phyloP scores from a whole-genome alignment of 2,329 filamentous ascomycete genomes.

The Cercospora janseana region DNA sequence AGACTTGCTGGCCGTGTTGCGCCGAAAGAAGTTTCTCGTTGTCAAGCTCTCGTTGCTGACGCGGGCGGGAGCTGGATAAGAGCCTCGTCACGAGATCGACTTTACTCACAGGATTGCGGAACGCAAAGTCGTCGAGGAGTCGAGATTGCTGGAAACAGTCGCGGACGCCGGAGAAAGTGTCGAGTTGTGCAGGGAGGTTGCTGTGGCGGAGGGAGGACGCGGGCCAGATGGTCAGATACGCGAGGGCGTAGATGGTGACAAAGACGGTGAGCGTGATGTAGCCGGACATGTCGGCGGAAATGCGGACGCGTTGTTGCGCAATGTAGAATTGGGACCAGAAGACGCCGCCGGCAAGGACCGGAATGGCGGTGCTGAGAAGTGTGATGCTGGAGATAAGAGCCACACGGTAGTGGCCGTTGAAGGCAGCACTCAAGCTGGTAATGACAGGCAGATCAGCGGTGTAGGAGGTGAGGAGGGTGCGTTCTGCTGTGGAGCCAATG shows the following conservation, averaged over 20 bases:
- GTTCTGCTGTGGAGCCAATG: slow-evolving; percentile 61
- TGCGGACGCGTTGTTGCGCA: slow-evolving; percentile 52
- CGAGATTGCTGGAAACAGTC: slow-evolving; percentile 73
- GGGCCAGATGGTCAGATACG: slow-evolving; percentile 69
- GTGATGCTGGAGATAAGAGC: slow-evolving; percentile 61
- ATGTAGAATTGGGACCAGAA: slow-evolving; percentile 70
- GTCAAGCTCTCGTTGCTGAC: slow-evolving; percentile 16
- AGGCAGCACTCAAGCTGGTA: slow-evolving; percentile 56
- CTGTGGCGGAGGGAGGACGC: slow-evolving; percentile 44
- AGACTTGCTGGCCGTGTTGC: background rate
- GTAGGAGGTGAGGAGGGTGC: slow-evolving; percentile 69
- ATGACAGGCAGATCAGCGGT: slow-evolving; percentile 63
- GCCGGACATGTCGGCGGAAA: slow-evolving; percentile 70
- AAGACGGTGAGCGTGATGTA: slow-evolving; percentile 72
- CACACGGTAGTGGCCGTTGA: slow-evolving; percentile 64
- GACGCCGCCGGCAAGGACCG: slow-evolving; percentile 65
- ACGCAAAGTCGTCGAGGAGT: slow-evolving; percentile 68
- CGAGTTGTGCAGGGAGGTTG: slow-evolving; percentile 59
- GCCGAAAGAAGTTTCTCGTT: slow-evolving; percentile 12
- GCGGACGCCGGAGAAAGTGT: slow-evolving; percentile 71
- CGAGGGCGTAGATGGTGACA: slow-evolving; percentile 66
- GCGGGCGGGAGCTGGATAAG: slow-evolving; percentile 50
- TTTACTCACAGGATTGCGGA: slow-evolving; percentile 66
- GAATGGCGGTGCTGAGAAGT: slow-evolving; percentile 60
- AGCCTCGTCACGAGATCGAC: slow-evolving; percentile 67